Evolutionary conservation across 495 filamentous ascomycete genomes (phyloP).

Genomic region (Trichocladium antarcticum): DNA sequence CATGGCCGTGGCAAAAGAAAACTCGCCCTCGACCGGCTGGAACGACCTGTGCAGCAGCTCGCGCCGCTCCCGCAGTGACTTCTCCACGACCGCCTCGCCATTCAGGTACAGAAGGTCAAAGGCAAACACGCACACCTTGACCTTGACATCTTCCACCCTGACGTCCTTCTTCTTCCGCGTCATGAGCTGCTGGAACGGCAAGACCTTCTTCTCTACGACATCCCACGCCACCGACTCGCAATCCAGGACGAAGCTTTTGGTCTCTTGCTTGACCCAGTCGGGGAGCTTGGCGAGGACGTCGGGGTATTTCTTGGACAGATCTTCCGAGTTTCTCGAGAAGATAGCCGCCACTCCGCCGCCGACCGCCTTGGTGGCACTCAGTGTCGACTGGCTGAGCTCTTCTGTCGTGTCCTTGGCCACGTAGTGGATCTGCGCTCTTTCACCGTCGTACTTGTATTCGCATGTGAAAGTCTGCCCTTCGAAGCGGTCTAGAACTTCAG

Average conservation of each 20-base stretch:
- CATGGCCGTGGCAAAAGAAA: constrained; percentile 77
- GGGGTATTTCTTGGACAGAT: constrained; percentile 93
- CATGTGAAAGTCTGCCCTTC: constrained; percentile 93
- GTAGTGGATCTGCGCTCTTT: constrained; percentile 94
- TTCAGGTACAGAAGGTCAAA: constrained; percentile 94
- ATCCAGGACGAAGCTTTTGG: constrained; percentile 89
- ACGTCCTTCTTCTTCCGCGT: constrained; percentile 96
- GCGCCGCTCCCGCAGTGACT: constrained; percentile 73
- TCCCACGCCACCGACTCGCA: constrained; percentile 99
- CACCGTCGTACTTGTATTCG: constrained; percentile 98
- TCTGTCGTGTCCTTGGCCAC: constrained; percentile 70
- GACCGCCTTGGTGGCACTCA: constrained; percentile 38
- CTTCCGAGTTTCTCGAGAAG: constrained; percentile 94
- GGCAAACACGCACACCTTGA: constrained; percentile 95
- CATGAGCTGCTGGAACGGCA: constrained; percentile 97
- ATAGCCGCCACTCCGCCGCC: constrained; percentile 69
- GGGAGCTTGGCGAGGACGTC: constrained; percentile 82
- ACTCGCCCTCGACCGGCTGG: constrained; percentile 70
- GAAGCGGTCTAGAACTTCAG: constrained; percentile 93
- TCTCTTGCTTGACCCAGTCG: constrained; percentile 78
- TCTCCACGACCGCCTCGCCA: constrained; percentile 80
- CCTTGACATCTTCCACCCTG: constrained; percentile 90
- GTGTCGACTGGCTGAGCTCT: constrained; percentile 43
- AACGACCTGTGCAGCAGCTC: constrained; percentile 67
- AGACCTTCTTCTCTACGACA: constrained; percentile 75